Evolutionary conservation across 805 yeast genomes (phyloP), one percentile per base, ranked within the genome.

Genomic region (Maudiozyma saulgeensis): DNA sequence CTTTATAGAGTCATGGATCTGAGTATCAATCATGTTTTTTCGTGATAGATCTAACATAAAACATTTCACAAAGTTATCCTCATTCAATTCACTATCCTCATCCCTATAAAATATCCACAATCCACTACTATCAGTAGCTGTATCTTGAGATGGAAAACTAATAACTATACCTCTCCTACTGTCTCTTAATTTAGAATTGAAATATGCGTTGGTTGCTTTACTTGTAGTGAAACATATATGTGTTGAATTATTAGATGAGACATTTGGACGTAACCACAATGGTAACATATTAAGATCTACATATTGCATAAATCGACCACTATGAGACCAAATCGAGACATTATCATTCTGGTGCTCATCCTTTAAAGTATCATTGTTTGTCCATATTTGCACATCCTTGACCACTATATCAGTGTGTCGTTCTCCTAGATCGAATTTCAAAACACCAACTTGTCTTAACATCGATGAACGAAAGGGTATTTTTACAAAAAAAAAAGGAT

Each of bases 351-450:
- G 15, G 18, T 15, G 32, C n/a, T 16, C 28, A 6, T 19, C 23
- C 6, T n/a, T 47, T 12, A 15, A 44, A 9, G 42, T 51, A 6
- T 26, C 49, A 0, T 51, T 47, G 4, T 45, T 12, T 9, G 15
- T 25, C 66, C 68, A 63, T 41, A 64, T 44, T 35, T 63, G 67
- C 5, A 63, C 56, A 49, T 64, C 67, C 35, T 58, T 48, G 3
- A 63, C 53, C 16, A 50, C 41, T 15, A 59, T 54, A 25, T 53
- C 58, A 5, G 54, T 53, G 38, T 55, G 54, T 15, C 47, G 48
- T 15, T 44, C 44, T 9, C 64, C 65, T 43, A 63, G 46, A 34
- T 50, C 53, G 26, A 63, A 52, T 28, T 48, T 56, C 46, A 63
- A 35, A 6, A 53, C 50, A 12, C 51, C 57, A 16, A 51, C 34